Evolutionary conservation across 2,329 filamentous ascomycete species (phyloP).

Genomic region (Neocatenulostroma microsporum): DNA sequence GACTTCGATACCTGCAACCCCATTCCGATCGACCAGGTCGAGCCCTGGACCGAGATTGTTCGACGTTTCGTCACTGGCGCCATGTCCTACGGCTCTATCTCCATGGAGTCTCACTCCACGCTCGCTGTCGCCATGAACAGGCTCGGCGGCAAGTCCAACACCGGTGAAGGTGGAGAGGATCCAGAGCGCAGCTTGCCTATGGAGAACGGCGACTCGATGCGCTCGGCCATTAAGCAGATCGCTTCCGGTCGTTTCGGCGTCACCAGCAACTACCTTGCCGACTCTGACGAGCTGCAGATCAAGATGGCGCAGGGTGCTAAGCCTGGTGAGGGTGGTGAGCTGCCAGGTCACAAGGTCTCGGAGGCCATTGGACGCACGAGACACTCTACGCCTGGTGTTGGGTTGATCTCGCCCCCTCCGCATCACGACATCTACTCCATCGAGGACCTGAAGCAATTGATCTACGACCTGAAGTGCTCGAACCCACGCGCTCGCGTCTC

Average conservation of each 20-base stretch:
- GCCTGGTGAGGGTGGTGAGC: constrained; percentile 93
- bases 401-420: constrained; percentile 88
- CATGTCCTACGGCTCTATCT: constrained; percentile 98
- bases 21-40: constrained; percentile 91
- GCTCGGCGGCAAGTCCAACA: constrained; percentile 93
- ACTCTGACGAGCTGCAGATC: constrained; percentile 94
- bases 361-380: constrained; percentile 88
- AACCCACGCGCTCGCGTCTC: constrained; percentile 88
- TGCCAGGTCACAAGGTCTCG: constrained; percentile 94
- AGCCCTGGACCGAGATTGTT: constrained; percentile 97
- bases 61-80: constrained; percentile 93
- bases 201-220: constrained; percentile 92
- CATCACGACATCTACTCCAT: constrained; percentile 99
- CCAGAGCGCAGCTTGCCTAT: constrained; percentile 79
- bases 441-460: constrained; percentile 93
- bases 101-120: constrained; percentile 96
- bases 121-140: constrained; percentile 95
- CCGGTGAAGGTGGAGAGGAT: constrained; percentile 93
- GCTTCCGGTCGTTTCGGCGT: constrained; percentile 94
- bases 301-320: constrained; percentile 99
- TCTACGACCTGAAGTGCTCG: constrained; percentile 95
- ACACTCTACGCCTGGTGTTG: constrained; percentile 92
- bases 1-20: constrained; percentile 80
- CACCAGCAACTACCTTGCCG: constrained; percentile 86
- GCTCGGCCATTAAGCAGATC: constrained; percentile 95